Evolutionary conservation across 1,139 yeast genomes (phyloP).

Genomic region (Blastobotrys serpentis): DNA sequence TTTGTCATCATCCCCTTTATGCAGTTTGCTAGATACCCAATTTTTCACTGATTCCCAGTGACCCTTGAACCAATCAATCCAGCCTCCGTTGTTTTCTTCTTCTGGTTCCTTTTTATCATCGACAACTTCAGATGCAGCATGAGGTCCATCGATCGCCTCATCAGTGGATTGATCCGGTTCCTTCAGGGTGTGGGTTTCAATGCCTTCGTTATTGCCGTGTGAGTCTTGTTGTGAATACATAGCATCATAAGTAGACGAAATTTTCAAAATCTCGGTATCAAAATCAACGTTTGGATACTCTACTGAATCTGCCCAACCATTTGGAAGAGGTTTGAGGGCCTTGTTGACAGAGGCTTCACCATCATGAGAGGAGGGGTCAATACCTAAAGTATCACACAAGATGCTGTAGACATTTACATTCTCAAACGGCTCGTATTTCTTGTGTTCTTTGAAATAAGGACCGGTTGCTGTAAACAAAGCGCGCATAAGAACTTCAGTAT

Average conservation of each 20-base stretch:
- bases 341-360: constrained; percentile 44
- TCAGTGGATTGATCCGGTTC: neutral
- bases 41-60: constrained; percentile 4
- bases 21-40: constrained; percentile 5
- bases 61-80: constrained; percentile 9
- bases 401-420: constrained; percentile 75
- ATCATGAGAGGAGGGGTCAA: constrained; percentile 59
- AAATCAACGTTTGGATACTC: constrained; percentile 61
- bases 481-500: constrained; percentile 74
- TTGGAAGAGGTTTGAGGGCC: constrained; percentile 39
- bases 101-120: neutral
- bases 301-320: constrained; percentile 54
- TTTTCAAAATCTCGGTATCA: constrained; percentile 33
- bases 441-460: constrained; percentile 58
- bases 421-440: constrained; percentile 58
- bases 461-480: constrained; percentile 80
- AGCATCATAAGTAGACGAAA: constrained; percentile 37
- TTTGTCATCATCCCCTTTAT: neutral
- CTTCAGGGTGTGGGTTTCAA: neutral
- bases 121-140: constrained; percentile 2
- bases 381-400: constrained; percentile 63
- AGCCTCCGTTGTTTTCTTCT: neutral
- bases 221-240: constrained; percentile 18
- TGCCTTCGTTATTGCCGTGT: neutral
- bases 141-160: constrained; percentile 2